Evolutionary conservation across 129 eudicot genomes (phyloP).

Genomic region (Tanacetum coccineum): DNA sequence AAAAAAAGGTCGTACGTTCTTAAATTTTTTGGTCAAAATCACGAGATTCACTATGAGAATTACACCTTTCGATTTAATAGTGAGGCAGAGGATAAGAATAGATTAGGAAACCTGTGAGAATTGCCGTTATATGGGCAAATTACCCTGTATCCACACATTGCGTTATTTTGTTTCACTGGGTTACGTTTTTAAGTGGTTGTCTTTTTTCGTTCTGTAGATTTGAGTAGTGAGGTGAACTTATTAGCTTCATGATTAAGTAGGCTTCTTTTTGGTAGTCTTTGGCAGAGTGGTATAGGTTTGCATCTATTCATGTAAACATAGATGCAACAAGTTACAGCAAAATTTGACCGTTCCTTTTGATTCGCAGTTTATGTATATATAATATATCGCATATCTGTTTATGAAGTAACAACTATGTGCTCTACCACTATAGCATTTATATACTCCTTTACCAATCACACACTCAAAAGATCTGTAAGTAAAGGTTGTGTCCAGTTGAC

Average conservation of each 20-base stretch:
- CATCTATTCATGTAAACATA: background rate
- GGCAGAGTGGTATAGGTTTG: background rate
- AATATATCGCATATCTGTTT: background rate
- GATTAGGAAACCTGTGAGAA: background rate
- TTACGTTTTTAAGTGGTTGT: background rate
- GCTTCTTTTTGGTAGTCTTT: background rate
- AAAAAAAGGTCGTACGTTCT: no score
- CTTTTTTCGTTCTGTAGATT: background rate
- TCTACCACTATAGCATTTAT: background rate
- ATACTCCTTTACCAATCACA: background rate
- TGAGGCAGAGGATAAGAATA: background rate
- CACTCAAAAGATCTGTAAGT: background rate
- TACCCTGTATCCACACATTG: background rate
- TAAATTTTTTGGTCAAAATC: background rate
- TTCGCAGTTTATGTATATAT: background rate
- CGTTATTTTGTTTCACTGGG: background rate
- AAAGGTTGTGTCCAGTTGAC: background rate
- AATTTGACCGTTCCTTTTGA: background rate
- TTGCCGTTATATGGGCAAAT: background rate
- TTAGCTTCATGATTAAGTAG: background rate
- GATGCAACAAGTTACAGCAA: background rate
- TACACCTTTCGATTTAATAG: background rate
- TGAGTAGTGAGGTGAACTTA: background rate
- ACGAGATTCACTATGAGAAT: background rate
- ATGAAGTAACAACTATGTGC: background rate